Conservation (phyloP, 257 asterid species). For the Jaltomata sinuosa region DNA sequence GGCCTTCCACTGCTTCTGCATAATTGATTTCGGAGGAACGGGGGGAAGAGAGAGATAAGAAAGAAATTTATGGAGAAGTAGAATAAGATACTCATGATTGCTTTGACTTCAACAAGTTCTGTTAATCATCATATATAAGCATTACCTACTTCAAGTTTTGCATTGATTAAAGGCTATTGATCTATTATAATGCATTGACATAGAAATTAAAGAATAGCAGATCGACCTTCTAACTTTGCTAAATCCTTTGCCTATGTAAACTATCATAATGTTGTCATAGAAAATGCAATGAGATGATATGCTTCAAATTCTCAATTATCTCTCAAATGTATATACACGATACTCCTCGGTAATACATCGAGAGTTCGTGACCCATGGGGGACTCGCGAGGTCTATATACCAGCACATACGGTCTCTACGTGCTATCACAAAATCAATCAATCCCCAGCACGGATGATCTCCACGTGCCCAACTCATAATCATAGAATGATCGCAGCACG, state of each 20-base stretch:
- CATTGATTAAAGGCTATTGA: background rate
- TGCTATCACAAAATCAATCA: too few relatives aligned
- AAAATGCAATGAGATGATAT: too few relatives aligned
- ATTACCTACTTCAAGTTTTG: background rate
- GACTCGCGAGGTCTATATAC: too few relatives aligned
- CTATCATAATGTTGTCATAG: background rate
- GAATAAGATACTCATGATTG: background rate
- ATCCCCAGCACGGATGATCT: too few relatives aligned
- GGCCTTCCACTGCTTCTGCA: constrained; percentile 50
- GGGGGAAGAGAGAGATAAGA: constrained; percentile 2
- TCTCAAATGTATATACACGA: too few relatives aligned
- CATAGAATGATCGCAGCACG: too few relatives aligned
- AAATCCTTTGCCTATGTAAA: background rate
- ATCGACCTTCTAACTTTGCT: background rate
- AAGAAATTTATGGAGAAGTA: background rate
- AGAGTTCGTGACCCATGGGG: too few relatives aligned
- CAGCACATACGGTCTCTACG: too few relatives aligned
- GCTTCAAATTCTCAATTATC: too few relatives aligned
- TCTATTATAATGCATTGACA: background rate
- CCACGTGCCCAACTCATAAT: too few relatives aligned
- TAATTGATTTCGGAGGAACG: constrained; percentile 2
- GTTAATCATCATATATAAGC: background rate
- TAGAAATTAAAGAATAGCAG: background rate
- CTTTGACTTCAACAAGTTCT: background rate
- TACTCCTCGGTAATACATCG: too few relatives aligned